Evolutionary conservation across 768 basidiomycete species (phyloP).

Genomic region (Leccinum sublutescens): DNA sequence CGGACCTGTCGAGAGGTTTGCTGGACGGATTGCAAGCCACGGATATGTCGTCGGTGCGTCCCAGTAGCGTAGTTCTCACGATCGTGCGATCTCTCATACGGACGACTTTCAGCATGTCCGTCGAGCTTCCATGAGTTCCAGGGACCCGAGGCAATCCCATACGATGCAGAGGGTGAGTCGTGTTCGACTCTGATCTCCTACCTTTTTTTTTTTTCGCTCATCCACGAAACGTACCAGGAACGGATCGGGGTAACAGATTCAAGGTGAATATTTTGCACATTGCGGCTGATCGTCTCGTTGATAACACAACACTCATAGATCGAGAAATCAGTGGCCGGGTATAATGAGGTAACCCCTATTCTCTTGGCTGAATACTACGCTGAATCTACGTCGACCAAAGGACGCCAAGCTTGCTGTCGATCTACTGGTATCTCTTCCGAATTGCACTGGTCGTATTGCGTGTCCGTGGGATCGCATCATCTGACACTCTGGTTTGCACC

Average conservation of each 20-base stretch:
- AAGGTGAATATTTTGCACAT: constrained; percentile 50
- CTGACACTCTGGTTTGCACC: not conserved
- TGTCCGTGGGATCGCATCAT: too few species aligned
- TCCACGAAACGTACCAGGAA: constrained; percentile 44
- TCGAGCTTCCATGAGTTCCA: constrained; percentile 92
- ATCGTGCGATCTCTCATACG: not conserved
- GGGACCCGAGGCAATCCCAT: constrained; percentile 83
- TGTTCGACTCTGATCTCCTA: not conserved
- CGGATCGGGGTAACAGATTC: constrained; percentile 88
- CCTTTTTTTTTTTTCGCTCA: not conserved
- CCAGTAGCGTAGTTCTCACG: not conserved
- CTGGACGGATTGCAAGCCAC: constrained; percentile 83
- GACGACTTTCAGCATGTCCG: constrained; percentile 58
- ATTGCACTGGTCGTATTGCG: constrained; percentile 75
- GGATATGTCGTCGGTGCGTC: constrained; percentile 77
- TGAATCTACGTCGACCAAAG: constrained; percentile 34
- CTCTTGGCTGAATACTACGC: not conserved
- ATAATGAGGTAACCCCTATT: constrained; percentile 68
- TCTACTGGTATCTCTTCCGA: constrained; percentile 64
- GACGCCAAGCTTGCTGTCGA: constrained; percentile 80
- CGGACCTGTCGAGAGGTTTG: constrained; percentile 94
- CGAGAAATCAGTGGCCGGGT: constrained; percentile 83
- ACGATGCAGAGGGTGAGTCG: constrained; percentile 74
- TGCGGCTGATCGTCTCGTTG: constrained; percentile 1
- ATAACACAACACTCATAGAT: constrained; percentile 47